These are phyloP conservation scores for Trypethelium eluteriae DNA, from an alignment of 495 filamentous ascomycete species.

Conservation along the genomic window DNA sequence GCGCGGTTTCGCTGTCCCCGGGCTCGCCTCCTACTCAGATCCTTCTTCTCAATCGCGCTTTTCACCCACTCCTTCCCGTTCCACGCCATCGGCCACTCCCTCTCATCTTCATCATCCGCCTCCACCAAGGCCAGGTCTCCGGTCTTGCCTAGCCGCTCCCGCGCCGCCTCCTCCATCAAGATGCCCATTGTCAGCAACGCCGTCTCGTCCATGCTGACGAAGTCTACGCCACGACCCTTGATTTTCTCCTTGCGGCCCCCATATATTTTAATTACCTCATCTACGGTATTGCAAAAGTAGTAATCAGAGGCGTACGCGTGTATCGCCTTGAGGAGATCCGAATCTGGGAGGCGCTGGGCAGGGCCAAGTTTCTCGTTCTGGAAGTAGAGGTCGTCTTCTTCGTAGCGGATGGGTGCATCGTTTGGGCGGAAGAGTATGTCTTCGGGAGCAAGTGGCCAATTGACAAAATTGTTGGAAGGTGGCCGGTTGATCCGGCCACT, in stretches of 20 bases:
- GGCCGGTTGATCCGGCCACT: background rate
- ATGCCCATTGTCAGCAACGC: constrained; percentile 75
- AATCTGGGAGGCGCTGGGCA: constrained; percentile 53
- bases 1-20: background rate
- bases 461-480: constrained; percentile 26
- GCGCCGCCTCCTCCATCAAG: constrained; percentile 66
- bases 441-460: constrained; percentile 53
- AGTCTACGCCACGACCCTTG: constrained; percentile 31
- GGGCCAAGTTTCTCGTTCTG: constrained; percentile 48
- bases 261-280: too few species aligned
- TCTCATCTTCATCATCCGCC: constrained; percentile 36
- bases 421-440: constrained; percentile 62
- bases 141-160: constrained; percentile 55
- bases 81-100: background rate
- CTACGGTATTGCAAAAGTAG: constrained; percentile 41
- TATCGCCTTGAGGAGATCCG: constrained; percentile 66
- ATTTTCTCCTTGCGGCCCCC: too few species aligned
- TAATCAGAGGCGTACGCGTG: constrained; percentile 69
- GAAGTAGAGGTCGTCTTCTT: constrained; percentile 66
- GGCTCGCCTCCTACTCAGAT: background rate
- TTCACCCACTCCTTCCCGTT: constrained; percentile 7
- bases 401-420: constrained; percentile 54
- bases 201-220: constrained; percentile 74
- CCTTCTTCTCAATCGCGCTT: background rate
- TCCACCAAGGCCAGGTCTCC: constrained; percentile 74